phyloP scores from a whole-genome alignment of 2,329 filamentous ascomycete species.

The Epichloe hybrida region DNA sequence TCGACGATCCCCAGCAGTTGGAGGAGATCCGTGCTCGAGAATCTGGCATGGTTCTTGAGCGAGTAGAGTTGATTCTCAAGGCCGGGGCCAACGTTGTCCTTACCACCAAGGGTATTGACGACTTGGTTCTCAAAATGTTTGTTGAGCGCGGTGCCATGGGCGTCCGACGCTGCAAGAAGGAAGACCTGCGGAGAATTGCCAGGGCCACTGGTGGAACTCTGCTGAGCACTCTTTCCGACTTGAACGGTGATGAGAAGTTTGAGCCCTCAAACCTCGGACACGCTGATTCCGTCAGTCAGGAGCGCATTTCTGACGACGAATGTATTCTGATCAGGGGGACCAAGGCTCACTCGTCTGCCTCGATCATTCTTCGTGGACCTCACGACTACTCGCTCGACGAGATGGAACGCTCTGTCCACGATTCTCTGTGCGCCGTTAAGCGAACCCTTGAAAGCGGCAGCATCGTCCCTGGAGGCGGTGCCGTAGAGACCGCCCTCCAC shows the following conservation, averaged over 20 bases:
- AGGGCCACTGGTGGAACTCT: conserved; percentile 91
- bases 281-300: conserved; percentile 93
- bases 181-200: conserved; percentile 89
- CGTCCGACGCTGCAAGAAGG: conserved; percentile 94
- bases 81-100: conserved; percentile 90
- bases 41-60: conserved; percentile 82
- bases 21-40: conserved; percentile 94
- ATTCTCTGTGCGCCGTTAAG: conserved; percentile 94
- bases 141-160: conserved; percentile 93
- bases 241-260: conserved; percentile 96
- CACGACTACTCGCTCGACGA: conserved; percentile 97
- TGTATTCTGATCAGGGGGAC: conserved; percentile 95
- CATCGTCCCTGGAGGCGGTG: conserved; percentile 91
- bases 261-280: conserved; percentile 79
- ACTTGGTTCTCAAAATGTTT: conserved; percentile 87
- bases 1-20: conserved; percentile 92
- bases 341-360: conserved; percentile 85
- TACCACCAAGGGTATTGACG: conserved; percentile 97
- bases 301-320: conserved; percentile 97
- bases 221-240: conserved; percentile 82
- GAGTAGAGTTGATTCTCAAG: conserved; percentile 95
- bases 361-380: conserved; percentile 85
- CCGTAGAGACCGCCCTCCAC: conserved; percentile 95
- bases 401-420: conserved; percentile 98
- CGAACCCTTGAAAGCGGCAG: conserved; percentile 90